phyloP scores from a whole-genome alignment of 2,329 filamentous ascomycete genomes.

The Penicillium fuscoglaucum region DNA sequence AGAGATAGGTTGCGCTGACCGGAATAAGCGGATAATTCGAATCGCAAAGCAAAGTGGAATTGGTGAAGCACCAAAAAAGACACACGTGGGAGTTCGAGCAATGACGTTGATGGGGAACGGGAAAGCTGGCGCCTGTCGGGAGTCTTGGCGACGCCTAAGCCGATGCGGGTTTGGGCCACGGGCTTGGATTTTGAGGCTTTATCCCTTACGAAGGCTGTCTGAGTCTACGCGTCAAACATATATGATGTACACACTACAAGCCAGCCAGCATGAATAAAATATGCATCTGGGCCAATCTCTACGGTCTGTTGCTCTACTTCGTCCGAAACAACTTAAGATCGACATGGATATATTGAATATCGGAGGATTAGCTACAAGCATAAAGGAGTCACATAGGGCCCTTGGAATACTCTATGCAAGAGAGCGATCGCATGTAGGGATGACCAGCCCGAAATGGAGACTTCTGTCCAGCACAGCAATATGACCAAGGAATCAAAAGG shows the following conservation, averaged over 20 bases:
- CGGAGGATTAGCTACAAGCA: neutral
- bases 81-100: slow-evolving; percentile 24
- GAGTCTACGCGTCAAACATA: neutral
- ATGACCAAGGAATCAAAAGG: neutral
- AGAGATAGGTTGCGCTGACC: slow-evolving; percentile 14
- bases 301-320: neutral
- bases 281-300: neutral
- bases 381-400: neutral
- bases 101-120: slow-evolving; percentile 39
- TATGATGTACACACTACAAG: neutral
- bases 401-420: neutral
- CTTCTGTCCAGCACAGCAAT: neutral
- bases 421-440: neutral
- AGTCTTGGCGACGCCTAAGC: slow-evolving; percentile 36
- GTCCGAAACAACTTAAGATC: neutral
- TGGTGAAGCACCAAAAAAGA: slow-evolving; percentile 8
- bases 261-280: neutral
- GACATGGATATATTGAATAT: neutral
- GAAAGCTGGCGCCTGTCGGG: slow-evolving; percentile 37
- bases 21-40: slow-evolving; percentile 4
- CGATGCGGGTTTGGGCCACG: slow-evolving; percentile 13
- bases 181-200: neutral
- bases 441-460: slow-evolving; percentile 1
- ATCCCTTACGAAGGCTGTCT: neutral
- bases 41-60: slow-evolving; percentile 1